Conservation (phyloP, 2,329 filamentous ascomycete genomes). For the Trichoderma sp. region DNA sequence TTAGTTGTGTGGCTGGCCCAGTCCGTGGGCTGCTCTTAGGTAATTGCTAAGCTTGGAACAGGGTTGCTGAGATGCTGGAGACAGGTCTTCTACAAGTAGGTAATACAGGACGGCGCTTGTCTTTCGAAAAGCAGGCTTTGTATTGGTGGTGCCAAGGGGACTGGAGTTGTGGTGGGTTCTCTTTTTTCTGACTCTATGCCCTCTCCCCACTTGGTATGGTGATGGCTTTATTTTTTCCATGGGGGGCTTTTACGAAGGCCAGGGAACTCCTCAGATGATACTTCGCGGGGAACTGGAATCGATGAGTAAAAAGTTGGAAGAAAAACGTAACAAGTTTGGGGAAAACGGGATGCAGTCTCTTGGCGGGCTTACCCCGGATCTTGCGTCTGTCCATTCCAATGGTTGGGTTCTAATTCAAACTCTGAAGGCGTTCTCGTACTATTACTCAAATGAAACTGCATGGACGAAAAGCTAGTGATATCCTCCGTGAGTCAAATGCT, state of each 20-base stretch:
- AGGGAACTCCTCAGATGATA: not conserved
- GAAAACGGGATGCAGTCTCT: not conserved
- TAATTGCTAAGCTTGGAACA: not conserved
- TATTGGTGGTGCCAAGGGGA: constrained; percentile 5
- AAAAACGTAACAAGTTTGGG: not conserved
- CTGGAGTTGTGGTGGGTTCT: constrained; percentile 2
- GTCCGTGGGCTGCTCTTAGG: constrained; percentile 15
- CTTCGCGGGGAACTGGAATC: not conserved
- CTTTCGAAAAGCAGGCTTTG: not conserved
- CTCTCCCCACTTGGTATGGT: constrained; percentile 10
- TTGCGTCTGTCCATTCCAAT: not conserved
- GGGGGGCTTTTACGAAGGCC: not conserved
- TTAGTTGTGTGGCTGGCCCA: not conserved
- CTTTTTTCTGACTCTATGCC: not conserved
- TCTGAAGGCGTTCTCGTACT: not conserved
- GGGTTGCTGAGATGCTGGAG: not conserved
- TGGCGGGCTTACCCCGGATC: constrained; percentile 7
- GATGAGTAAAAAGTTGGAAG: not conserved
- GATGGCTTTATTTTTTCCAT: constrained; percentile 8
- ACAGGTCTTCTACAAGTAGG: not conserved
- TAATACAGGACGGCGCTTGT: not conserved
- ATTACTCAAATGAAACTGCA: not conserved
- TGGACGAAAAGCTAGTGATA: not conserved
- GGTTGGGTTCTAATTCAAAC: not conserved
- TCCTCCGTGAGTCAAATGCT: not conserved